A percentile compares a stretch with the other conserved stretches of the same genome.
Conservation (phyloP, 2,329 filamentous ascomycete species). For the Diaporthe ampelina region DNA sequence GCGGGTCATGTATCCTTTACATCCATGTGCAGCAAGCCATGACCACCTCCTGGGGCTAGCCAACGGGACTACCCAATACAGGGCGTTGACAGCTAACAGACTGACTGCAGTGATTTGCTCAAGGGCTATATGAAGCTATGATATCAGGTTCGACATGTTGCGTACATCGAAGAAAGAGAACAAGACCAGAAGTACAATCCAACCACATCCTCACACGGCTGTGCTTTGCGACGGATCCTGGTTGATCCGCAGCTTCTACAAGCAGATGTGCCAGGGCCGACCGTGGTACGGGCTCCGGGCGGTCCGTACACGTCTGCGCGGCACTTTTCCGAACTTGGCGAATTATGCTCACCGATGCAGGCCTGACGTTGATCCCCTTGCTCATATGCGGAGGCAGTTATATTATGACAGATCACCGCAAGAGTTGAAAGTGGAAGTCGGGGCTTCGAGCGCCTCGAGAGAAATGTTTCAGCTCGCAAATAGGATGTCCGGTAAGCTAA, state of each 20-base stretch:
- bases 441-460: not conserved
- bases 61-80: too few relatives aligned
- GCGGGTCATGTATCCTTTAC: not conserved
- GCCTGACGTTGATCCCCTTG: not conserved
- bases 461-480: constrained; percentile 4
- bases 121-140: too few relatives aligned
- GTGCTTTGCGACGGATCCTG: not conserved
- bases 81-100: not conserved
- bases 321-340: constrained; percentile 9
- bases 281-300: not conserved
- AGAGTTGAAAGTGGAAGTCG: too few relatives aligned
- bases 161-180: not conserved
- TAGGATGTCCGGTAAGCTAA: constrained; percentile 1
- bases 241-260: too few relatives aligned
- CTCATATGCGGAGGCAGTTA: not conserved
- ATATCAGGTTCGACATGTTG: not conserved
- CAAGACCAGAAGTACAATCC: not conserved
- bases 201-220: not conserved
- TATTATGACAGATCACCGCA: constrained; percentile 1
- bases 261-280: not conserved
- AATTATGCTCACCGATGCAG: constrained; percentile 1
- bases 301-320: not conserved
- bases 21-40: not conserved
- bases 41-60: too few relatives aligned
- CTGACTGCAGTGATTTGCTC: too few relatives aligned